A percentile compares a stretch with the other conserved stretches of the same genome.
Evolutionary conservation across 176 grass and related monocot species (phyloP).

Genomic region (Cymbopogon citratus): DNA sequence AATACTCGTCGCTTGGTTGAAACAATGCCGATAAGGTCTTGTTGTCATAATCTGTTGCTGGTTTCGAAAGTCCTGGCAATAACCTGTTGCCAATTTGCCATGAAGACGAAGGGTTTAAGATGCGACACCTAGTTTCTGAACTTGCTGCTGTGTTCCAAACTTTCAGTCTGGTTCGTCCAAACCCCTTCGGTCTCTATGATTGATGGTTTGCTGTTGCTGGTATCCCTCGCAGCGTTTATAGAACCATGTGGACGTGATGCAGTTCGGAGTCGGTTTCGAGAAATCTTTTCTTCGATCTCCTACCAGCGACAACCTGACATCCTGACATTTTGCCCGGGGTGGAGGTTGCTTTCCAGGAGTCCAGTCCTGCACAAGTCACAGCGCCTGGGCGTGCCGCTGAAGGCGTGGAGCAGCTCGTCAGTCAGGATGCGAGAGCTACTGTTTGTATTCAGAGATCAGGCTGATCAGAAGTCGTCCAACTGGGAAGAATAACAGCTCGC

Average conservation of each 20-base stretch:
- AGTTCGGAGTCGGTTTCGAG: background rate
- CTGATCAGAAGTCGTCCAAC: background rate
- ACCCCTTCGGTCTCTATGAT: background rate
- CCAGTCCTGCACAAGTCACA: background rate
- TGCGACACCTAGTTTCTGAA: background rate
- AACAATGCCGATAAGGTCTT: background rate
- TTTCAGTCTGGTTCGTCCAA: background rate
- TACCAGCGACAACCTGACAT: background rate
- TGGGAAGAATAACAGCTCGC: background rate
- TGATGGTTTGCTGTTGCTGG: background rate
- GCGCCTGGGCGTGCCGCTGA: background rate
- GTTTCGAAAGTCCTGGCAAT: conserved; percentile 2
- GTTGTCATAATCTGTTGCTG: background rate
- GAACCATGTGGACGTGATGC: background rate
- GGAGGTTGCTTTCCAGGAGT: background rate
- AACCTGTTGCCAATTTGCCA: background rate
- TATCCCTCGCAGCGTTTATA: too few species aligned
- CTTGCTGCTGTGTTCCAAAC: background rate
- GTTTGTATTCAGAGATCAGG: background rate
- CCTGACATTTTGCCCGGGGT: background rate
- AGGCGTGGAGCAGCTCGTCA: background rate
- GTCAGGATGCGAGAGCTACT: background rate
- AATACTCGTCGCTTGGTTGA: background rate
- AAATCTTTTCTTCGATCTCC: conserved; percentile 25
- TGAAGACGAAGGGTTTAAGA: background rate